Base-by-base conservation (phyloP, 441 rosid genomes). In the Populus hybrid region DNA sequence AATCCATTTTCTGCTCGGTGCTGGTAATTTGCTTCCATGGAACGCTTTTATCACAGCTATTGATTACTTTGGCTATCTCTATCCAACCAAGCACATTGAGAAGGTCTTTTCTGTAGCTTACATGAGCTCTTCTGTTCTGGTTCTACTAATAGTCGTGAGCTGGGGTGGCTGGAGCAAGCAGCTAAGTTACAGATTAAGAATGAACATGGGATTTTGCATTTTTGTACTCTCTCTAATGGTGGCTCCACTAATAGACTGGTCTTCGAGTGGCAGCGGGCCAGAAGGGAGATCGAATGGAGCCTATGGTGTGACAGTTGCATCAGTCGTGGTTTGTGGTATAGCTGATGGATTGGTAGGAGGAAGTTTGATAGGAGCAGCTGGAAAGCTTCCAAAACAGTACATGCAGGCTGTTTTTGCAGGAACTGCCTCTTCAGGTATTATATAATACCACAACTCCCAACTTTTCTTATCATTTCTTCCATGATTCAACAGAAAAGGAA, bases 321-420 rank as follows among this genome's bases (percentile, higher is more conserved):
- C 93, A 0, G 91, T 92, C 24, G 85, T 89, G 78, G 67, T 86
- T 14, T 93, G 98, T 70, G 99, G 98, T 76, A 79, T 91, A 77
- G 97, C 94, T 10, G 98, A 92, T 84, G 98, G 94, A 5, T 78
- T 93, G 86, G 88, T 92, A 6, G 97, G 84, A 66, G 97, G 94
- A 80, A 91, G 96, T 86, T 82, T 93, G 83, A 87, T 93, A 46
- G 98, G 98, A 75, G 90, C 89, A 23, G 97, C 95, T 0, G 97
- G 95, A 72, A 91, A 90, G 82, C 92, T 95, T 68, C 99, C 97
- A 11, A 91, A 88, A 81, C 84, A 85, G 80, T 95, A 91, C 72
- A 95, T 95, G 97, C 98, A 95, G 80, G 98, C 97, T n/a, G 90
- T 93, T 72, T 93, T 93, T 72, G 95, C 98, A 14, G 97, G 98